phyloP scores from a whole-genome alignment of 2,329 filamentous ascomycete species.

The Penicillium rolfsii region DNA sequence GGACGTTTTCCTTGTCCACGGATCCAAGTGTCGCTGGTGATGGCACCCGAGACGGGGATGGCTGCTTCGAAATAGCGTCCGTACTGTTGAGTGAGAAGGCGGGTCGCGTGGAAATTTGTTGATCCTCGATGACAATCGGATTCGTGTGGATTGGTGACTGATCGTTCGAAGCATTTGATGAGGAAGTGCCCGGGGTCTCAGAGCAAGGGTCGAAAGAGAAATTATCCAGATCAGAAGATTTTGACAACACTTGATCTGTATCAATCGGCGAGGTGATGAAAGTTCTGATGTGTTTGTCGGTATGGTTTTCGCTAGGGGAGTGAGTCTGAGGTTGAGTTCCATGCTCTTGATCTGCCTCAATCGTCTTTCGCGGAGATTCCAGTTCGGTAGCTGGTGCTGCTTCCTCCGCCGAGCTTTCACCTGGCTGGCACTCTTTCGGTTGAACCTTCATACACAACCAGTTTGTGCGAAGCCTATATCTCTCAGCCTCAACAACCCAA shows the following conservation, averaged over 20 bases:
- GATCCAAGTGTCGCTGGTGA: conserved; percentile 10
- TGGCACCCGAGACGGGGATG: conserved; percentile 13
- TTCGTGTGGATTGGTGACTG: not conserved
- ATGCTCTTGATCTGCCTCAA: conserved; percentile 26
- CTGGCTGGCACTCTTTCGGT: conserved; percentile 7
- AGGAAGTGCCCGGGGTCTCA: not conserved
- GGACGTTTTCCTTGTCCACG: conserved; percentile 29
- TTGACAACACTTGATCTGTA: not conserved
- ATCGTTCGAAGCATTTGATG: not conserved
- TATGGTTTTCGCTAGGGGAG: not conserved
- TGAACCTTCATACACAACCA: conserved; percentile 36
- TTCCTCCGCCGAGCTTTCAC: not conserved
- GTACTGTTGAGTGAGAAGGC: conserved; percentile 9
- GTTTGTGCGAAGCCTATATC: conserved; percentile 70
- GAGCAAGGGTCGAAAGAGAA: not conserved
- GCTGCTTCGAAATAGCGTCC: not conserved
- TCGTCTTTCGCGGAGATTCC: conserved; percentile 25
- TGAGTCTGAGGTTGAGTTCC: not conserved
- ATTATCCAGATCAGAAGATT: not conserved
- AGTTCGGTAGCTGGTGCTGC: not conserved
- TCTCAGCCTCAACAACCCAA: conserved; percentile 80
- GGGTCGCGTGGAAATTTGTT: conserved; percentile 22
- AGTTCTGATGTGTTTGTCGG: not conserved
- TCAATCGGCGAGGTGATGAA: not conserved
- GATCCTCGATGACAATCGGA: conserved; percentile 14